A percentile compares a stretch with the other conserved stretches of the same genome.
Evolutionary conservation across 78 protist species (phyloP).

Genomic region (Neovahlkampfia damariscottae): DNA sequence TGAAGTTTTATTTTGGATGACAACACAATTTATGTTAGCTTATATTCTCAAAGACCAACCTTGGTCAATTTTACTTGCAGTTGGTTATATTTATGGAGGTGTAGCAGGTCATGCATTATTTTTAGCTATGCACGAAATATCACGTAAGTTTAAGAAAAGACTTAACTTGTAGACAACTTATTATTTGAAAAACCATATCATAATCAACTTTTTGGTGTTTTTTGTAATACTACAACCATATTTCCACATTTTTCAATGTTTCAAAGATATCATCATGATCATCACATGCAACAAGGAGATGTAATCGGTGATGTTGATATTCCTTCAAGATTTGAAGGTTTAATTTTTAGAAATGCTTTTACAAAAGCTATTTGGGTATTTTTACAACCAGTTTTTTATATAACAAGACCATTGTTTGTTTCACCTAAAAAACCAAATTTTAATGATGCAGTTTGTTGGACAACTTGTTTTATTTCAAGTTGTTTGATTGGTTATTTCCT

Average conservation of each 20-base stretch:
- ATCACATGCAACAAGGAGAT: slow-evolving; percentile 47
- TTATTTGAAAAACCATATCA: slow-evolving; percentile 3
- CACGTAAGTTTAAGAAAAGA: no score
- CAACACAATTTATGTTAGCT: neutral
- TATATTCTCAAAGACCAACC: neutral
- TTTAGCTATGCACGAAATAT: slow-evolving; percentile 59
- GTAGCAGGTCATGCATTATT: slow-evolving; percentile 39
- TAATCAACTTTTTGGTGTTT: slow-evolving; percentile 38
- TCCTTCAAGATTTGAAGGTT: slow-evolving; percentile 45
- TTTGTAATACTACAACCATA: slow-evolving; percentile 54
- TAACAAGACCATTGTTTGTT: slow-evolving; percentile 54
- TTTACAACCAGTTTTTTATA: slow-evolving; percentile 49
- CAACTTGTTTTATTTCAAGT: slow-evolving; percentile 23
- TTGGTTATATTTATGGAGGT: slow-evolving; percentile 56
- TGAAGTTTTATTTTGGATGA: neutral
- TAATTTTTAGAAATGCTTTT: slow-evolving; percentile 15
- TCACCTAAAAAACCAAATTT: slow-evolving; percentile 20
- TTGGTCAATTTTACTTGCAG: slow-evolving; percentile 19
- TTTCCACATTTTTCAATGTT: slow-evolving; percentile 57
- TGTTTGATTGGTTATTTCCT: slow-evolving; percentile 6
- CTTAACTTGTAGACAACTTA: no score
- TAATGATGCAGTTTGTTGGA: slow-evolving; percentile 29
- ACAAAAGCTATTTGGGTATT: slow-evolving; percentile 42
- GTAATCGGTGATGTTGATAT: slow-evolving; percentile 63
- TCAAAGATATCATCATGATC: slow-evolving; percentile 56